Evolutionary conservation across 2,329 filamentous ascomycete genomes (phyloP), one percentile per base, ranked within the genome.

Genomic region (Plectosphaerella cucumerina): DNA sequence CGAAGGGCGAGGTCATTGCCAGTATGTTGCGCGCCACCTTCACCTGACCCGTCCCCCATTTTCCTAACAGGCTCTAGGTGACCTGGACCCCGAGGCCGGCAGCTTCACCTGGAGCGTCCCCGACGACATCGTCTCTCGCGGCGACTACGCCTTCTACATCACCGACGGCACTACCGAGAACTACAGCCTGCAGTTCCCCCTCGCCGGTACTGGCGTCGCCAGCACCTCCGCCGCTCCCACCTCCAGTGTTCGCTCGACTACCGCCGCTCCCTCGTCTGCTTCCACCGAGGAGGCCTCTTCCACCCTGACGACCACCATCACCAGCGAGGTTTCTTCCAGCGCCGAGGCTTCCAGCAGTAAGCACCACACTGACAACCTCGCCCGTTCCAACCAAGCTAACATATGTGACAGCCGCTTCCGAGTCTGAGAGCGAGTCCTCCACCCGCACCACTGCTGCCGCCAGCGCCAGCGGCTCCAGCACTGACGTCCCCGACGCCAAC

Each of bases 91-190:
- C 52, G 55, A 61, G 45, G 60, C 65, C 44, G 69, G 63, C 34
- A 70, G 65, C 50, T 72, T 62, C 66, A 66, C 62, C 53, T 75
- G 69, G 68, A 65, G 62, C 15, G 69, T 71, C 14, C 56, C 66
- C 22, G 43, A 61, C n/a, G 58, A 58, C 52, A n/a, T 42, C n/a
- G 62, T 75, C 26, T 51, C 68, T 51, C 58, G 64, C 23, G 74
- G 65, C 62, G 60, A 58, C 31, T 78, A 78, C 58, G 74, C 75
- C 54, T 66, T 78, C 56, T 63, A 70, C 64, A 75, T 78, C 59
- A 54, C 50, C 23, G 74, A 78, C 57, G 59, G 58, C 33, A 60
- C 58, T 31, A 56, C 47, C 21, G 61, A 64, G 12, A 78, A 78
- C 73, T 78, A 72, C 70, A 72, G 69, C 58, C 5, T 52, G 12